Conservation (phyloP, 2,329 filamentous ascomycete genomes). For the Rhynchosporium graminicola region DNA sequence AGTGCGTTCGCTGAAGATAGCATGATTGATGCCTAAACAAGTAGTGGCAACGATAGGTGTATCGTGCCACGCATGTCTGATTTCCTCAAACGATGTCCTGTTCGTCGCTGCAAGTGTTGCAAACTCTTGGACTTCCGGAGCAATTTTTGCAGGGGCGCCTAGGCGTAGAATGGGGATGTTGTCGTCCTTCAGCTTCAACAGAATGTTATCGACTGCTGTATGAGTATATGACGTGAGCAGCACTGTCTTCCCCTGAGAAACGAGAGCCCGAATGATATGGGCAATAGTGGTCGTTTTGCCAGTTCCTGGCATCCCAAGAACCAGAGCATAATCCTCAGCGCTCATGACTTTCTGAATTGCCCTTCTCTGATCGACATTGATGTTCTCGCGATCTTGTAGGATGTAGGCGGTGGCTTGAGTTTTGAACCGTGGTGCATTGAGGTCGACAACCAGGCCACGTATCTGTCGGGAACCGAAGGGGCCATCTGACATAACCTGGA, state of each 20-base stretch:
- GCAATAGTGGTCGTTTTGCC: constrained; percentile 98
- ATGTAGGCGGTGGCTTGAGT: constrained; percentile 62
- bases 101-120: constrained; percentile 74
- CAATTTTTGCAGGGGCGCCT: constrained; percentile 81
- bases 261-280: constrained; percentile 89
- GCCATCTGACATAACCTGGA: constrained; percentile 85
- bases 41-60: constrained; percentile 92
- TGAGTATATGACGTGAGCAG: constrained; percentile 95
- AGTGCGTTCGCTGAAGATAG: constrained; percentile 80
- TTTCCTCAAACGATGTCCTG: constrained; percentile 77
- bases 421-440: constrained; percentile 73
- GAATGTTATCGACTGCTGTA: constrained; percentile 95
- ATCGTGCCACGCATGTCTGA: constrained; percentile 80
- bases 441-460: constrained; percentile 78
- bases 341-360: constrained; percentile 96
- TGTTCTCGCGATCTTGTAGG: constrained; percentile 60
- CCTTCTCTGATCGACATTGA: constrained; percentile 84
- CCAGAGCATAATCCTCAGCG: constrained; percentile 92
- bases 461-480: constrained; percentile 71
- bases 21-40: constrained; percentile 87
- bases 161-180: constrained; percentile 80
- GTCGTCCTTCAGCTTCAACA: constrained; percentile 84
- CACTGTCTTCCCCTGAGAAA: constrained; percentile 88
- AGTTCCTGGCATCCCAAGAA: constrained; percentile 96
- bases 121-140: constrained; percentile 84